Conservation (phyloP, 1,139 yeast genomes). For the Ashbya aceris region DNA sequence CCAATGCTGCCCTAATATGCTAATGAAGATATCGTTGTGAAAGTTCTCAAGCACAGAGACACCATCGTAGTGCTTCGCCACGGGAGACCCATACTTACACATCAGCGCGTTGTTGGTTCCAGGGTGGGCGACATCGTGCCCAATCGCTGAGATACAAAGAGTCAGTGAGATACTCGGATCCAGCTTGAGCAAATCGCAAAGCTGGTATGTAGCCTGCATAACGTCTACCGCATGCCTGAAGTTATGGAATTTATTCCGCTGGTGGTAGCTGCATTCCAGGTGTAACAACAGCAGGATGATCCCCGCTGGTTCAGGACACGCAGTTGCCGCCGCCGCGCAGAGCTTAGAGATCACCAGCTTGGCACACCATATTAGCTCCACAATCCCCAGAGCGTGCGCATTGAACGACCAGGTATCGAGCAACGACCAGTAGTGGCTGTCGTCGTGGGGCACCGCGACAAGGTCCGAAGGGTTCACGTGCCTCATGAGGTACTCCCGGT, state of each 20-base stretch:
- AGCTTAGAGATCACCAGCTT: slow-evolving; percentile 18
- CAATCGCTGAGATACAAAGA: slow-evolving; percentile 72
- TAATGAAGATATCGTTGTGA: slow-evolving; percentile 66
- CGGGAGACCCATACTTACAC: slow-evolving; percentile 52
- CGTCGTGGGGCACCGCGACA: slow-evolving; percentile 5
- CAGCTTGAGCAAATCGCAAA: slow-evolving; percentile 12
- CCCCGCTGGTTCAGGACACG: slow-evolving; percentile 15
- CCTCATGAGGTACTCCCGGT: not conserved
- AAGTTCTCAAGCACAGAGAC: slow-evolving; percentile 73
- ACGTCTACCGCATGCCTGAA: slow-evolving; percentile 95
- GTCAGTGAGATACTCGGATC: slow-evolving; percentile 10
- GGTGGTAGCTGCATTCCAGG: slow-evolving; percentile 62
- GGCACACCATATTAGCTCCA: slow-evolving; percentile 25
- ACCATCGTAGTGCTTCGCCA: slow-evolving; percentile 53
- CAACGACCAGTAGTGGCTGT: slow-evolving; percentile 13
- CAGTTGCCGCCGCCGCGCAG: slow-evolving; percentile 13
- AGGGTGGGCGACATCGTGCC: slow-evolving; percentile 96
- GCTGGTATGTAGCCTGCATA: slow-evolving; percentile 60
- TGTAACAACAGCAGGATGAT: slow-evolving; percentile 22
- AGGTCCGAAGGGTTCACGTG: slow-evolving; percentile 1
- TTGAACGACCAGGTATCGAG: slow-evolving; percentile 26
- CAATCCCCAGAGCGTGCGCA: slow-evolving; percentile 20
- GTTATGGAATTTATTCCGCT: slow-evolving; percentile 86
- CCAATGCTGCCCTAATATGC: slow-evolving; percentile 54
- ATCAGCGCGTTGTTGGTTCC: slow-evolving; percentile 81